Base-by-base conservation (phyloP, 2,329 filamentous ascomycete genomes). In the Furcasterigmium furcatum region DNA sequence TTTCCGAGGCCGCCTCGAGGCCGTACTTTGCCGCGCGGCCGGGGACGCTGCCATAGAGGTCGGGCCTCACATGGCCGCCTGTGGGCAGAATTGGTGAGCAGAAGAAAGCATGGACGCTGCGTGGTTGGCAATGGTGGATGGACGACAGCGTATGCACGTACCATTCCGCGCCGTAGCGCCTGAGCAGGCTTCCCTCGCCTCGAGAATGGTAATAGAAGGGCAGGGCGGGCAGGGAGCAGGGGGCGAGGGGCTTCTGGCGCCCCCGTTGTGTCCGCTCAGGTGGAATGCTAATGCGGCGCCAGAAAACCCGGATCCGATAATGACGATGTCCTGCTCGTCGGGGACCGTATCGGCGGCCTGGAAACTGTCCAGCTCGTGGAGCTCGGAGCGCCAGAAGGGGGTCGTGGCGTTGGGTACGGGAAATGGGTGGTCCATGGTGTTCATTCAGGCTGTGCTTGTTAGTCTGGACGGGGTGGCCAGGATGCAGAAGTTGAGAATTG, bases 1-100 rank as follows among this genome's bases (percentile, higher is more conserved):
- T 49, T 48, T 59, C 55, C 8, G 52, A 51, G n/a, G 55, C 50
- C 4, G 54, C 49, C 38, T 55, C 42, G 19, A 52, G 49, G 7
- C 54, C 57, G 32, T 54, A 50, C 22, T 46, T 46, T 29, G 25
- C 42, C 13, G 43, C 41, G 5, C 41, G 35, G 13, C 21, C 21
- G 3, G 45, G 38, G 13, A 51, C 42, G 10, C 45, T 40, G 7
- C 41, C 42, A 20, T 46, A 48, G n/a, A 48, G 32, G 18, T 51
- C 48, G 3, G 48, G 46, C n/a, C 43, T 44, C 9, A 52, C 34
- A 19, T 52, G 50, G 20, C 50, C 50, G 19, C 50, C 50, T 52
- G n/a, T n/a, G n/a, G n/a, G n/a, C n/a, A 6, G 1, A 3, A 7
- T 9, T 36, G 19, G 44, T 27, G 36, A 29, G 10, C n/a, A n/a